phyloP scores from a whole-genome alignment of 352 stramenopile genomes.

The Thalassiosira livingstoniorum region DNA sequence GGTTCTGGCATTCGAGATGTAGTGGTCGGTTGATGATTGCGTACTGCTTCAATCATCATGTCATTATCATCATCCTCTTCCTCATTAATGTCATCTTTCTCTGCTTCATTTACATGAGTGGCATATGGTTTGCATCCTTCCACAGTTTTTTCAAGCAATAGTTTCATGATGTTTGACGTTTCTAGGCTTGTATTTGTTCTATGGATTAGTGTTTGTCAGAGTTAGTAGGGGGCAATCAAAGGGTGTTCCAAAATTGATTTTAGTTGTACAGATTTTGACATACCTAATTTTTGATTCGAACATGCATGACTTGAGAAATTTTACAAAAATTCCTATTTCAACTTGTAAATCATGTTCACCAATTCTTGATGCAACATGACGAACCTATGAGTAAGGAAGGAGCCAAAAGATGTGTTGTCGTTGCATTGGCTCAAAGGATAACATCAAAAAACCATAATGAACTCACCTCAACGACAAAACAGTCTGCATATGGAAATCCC shows the following conservation, averaged over 20 bases:
- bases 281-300: slow-evolving; percentile 48
- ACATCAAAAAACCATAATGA: too few species aligned
- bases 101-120: slow-evolving; percentile 6
- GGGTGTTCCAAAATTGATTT: background rate
- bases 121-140: slow-evolving; percentile 47
- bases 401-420: too few species aligned
- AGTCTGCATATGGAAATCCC: slow-evolving; percentile 62
- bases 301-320: slow-evolving; percentile 54
- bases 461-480: slow-evolving; percentile 60
- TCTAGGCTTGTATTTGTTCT: slow-evolving; percentile 66
- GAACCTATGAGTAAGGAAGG: too few species aligned
- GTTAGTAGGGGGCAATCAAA: background rate
- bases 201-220: too few species aligned
- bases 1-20: background rate
- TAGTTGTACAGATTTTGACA: slow-evolving; percentile 5
- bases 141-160: slow-evolving; percentile 61
- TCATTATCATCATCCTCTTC: slow-evolving; percentile 22
- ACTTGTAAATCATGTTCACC: slow-evolving; percentile 45
- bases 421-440: too few species aligned
- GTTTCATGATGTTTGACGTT: slow-evolving; percentile 63
- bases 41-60: background rate
- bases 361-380: slow-evolving; percentile 45
- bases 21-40: background rate
- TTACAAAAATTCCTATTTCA: slow-evolving; percentile 54
- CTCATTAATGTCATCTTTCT: slow-evolving; percentile 37